Conservation (phyloP, 495 filamentous ascomycete species). For the Talaromyces trachyspermus region DNA sequence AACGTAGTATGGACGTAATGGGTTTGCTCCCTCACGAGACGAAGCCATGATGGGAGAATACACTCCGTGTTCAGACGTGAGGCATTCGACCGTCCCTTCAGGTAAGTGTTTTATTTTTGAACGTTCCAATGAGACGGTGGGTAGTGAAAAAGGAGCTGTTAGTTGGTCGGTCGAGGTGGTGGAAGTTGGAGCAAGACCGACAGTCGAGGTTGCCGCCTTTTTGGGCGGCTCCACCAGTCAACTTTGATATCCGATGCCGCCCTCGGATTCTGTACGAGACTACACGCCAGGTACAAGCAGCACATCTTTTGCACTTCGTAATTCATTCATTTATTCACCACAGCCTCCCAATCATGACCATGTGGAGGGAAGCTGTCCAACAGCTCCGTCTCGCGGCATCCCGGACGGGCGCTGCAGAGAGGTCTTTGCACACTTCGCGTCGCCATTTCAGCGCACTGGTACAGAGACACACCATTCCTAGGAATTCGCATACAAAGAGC, state of each 20-base stretch:
- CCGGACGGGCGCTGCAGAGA: constrained; percentile 16
- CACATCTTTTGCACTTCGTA: constrained; percentile 8
- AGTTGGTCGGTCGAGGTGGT: too few relatives aligned
- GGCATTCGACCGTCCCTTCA: background rate
- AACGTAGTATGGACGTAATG: constrained; percentile 89
- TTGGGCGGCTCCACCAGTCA: too few relatives aligned
- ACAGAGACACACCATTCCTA: background rate
- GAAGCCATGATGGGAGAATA: background rate
- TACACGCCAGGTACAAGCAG: too few relatives aligned
- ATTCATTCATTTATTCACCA: background rate
- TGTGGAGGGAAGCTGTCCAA: constrained; percentile 30
- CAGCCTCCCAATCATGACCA: constrained; percentile 20
- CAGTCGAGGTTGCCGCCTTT: too few relatives aligned
- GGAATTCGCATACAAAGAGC: constrained; percentile 10
- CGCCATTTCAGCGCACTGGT: constrained; percentile 4
- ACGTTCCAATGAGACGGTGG: too few relatives aligned
- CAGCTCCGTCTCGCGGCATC: constrained; percentile 30
- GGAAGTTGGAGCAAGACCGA: too few relatives aligned
- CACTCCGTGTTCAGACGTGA: background rate
- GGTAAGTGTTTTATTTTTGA: too few relatives aligned
- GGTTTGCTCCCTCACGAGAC: constrained; percentile 54
- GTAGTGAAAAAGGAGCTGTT: too few relatives aligned
- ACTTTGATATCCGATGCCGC: too few relatives aligned
- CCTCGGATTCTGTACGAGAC: too few relatives aligned
- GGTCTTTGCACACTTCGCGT: constrained; percentile 7